Percentiles rank a stretch among this genome's conserved stretches.
Conservation (phyloP, 2,329 filamentous ascomycete species). For the Aspergillus pseudoglaucus region DNA sequence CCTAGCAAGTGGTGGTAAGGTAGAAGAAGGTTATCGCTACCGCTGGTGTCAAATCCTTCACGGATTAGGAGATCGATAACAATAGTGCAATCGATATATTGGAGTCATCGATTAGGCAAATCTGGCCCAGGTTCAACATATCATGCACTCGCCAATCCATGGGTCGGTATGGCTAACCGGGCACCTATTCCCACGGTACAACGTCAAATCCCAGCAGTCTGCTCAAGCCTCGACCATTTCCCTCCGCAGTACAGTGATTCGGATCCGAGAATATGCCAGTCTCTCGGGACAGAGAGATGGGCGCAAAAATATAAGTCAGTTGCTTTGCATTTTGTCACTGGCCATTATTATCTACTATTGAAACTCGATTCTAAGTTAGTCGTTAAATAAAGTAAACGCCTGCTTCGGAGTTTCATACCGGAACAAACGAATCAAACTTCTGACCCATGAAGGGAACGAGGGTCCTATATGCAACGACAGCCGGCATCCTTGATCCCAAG, state of each 20-base stretch:
- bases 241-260: neutral
- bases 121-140: neutral
- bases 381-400: too few species aligned
- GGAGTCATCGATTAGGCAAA: neutral
- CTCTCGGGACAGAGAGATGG: too few species aligned
- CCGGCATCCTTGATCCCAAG: slow-evolving; percentile 1
- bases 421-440: neutral
- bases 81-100: neutral
- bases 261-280: neutral
- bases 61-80: neutral
- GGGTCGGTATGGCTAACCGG: neutral
- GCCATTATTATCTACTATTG: too few species aligned
- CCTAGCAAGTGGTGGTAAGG: too few species aligned
- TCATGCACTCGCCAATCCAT: neutral
- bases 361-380: too few species aligned
- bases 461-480: neutral
- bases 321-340: too few species aligned
- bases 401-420: too few species aligned
- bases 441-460: too few species aligned
- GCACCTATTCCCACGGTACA: neutral
- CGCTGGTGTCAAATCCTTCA: too few species aligned
- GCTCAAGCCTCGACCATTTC: neutral
- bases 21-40: too few species aligned
- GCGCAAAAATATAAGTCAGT: too few species aligned
- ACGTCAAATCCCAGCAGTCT: neutral